These are phyloP conservation scores for Erigeron philadelphicus DNA, from an alignment of 140 eudicot species.

Conservation along the genomic window DNA sequence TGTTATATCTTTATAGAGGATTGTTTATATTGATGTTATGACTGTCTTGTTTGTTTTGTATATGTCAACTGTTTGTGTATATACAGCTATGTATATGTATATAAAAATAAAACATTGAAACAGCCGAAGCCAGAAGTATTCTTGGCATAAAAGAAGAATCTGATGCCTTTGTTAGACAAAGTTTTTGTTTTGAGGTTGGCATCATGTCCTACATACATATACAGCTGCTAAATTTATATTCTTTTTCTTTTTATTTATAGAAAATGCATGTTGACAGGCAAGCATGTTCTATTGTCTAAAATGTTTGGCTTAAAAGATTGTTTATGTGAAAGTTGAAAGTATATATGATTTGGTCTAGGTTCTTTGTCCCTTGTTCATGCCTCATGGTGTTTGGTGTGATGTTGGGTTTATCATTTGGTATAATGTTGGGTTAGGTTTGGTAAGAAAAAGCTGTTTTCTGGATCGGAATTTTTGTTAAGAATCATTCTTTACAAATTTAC, in stretches of 20 bases:
- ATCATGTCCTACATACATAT: conserved; percentile 32
- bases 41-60: conserved; percentile 12
- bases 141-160: conserved; percentile 30
- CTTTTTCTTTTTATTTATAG: not conserved
- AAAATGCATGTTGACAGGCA: conserved; percentile 28
- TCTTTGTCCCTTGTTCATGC: conserved; percentile 17
- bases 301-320: conserved; percentile 15
- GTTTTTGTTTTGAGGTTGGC: conserved; percentile 34
- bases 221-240: conserved; percentile 33
- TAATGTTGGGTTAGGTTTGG: no score
- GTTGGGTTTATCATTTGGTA: conserved; percentile 21
- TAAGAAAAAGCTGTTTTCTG: no score
- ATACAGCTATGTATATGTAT: conserved; percentile 31
- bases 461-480: no score
- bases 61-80: conserved; percentile 20
- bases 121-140: conserved; percentile 28
- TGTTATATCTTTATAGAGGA: conserved; percentile 27
- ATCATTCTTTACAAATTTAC: no score
- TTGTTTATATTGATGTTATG: not conserved
- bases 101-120: conserved; percentile 32
- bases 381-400: conserved; percentile 15
- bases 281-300: conserved; percentile 32
- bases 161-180: conserved; percentile 31
- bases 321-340: conserved; percentile 19
- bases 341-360: conserved; percentile 15